Base-by-base conservation (phyloP, 768 basidiomycete species). In the Suillus placidus region DNA sequence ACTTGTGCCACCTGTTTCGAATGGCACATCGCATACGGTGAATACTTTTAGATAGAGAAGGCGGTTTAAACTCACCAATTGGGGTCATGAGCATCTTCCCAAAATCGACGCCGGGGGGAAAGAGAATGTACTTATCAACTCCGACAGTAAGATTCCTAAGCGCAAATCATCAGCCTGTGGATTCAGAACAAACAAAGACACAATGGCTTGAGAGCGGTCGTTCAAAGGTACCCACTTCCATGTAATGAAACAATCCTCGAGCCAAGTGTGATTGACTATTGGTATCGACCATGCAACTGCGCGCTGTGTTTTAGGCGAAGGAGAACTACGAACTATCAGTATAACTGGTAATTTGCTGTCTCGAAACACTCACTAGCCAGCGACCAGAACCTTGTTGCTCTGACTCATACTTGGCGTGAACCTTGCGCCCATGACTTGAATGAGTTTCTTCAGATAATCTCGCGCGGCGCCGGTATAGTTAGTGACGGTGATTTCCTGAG, bases 381-480 rank as follows among this genome's bases (percentile, higher is more conserved):
- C 93, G 34, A 98, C 85, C 42, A 97, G 86, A 47, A 88, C 87
- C 5, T 91, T 94, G 71, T 94, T 97, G 26, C 80, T 78, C 12
- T 84, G 84, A 0, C 87, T 85, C 90, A 98, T 91, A 57, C 86
- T 92, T 0, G 94, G 87, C 3, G 93, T 94, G 71, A 94, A 96
- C 34, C 77, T 82, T 1, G 86, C 94, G 2, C 94, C 95, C 84
- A 93, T 87, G 6, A 85, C 77, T 6, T 78, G 78, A 60, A 98
- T 92, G 18, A 98, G 80, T 67, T 87, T 88, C 79, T 94, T 94
- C 60, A 98, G 82, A 72, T 96, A 96, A 61, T 97, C 95, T 3
- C 95, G 84, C 7, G 92, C 84, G 43, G 89, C 87, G 3, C 95
- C 95, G 0, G 92, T 91, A 73, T 95, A 97, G 72, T 96, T 96